Conservation (phyloP, 2,329 filamentous ascomycete genomes). For the Pseudogymnoascus sp. region DNA sequence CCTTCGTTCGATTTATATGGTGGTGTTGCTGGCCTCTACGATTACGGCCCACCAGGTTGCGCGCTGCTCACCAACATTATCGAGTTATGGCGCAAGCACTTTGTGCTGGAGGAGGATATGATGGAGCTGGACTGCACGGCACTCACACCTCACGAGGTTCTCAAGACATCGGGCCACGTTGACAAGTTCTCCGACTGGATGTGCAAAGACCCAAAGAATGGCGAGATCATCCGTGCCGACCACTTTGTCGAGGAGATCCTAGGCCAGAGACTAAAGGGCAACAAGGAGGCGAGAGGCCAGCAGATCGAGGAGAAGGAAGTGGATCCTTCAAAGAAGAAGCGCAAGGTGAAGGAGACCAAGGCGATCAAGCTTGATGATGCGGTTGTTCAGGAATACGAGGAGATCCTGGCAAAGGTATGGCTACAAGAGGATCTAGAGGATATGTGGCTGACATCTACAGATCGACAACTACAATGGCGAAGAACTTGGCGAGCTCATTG, state of each 20-base stretch:
- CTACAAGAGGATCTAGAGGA: not conserved
- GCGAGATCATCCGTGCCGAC: slow-evolving; percentile 92
- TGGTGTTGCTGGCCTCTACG: slow-evolving; percentile 71
- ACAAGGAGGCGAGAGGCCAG: slow-evolving; percentile 85
- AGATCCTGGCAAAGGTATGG: slow-evolving; percentile 64
- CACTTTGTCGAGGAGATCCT: slow-evolving; percentile 94
- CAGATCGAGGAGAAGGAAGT: slow-evolving; percentile 71
- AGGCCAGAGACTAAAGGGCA: slow-evolving; percentile 75
- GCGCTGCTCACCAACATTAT: slow-evolving; percentile 62
- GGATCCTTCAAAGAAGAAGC: slow-evolving; percentile 68
- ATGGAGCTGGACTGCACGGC: slow-evolving; percentile 76
- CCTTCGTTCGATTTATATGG: slow-evolving; percentile 94
- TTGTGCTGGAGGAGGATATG: slow-evolving; percentile 67
- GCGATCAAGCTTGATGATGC: slow-evolving; percentile 80
- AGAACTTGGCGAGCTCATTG: slow-evolving; percentile 79
- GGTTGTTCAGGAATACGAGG: slow-evolving; percentile 81
- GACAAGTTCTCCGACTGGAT: slow-evolving; percentile 95
- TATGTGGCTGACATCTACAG: slow-evolving; percentile 26
- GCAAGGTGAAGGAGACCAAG: slow-evolving; percentile 73
- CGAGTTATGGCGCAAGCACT: slow-evolving; percentile 66
- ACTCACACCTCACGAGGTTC: slow-evolving; percentile 83
- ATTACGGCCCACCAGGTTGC: slow-evolving; percentile 63
- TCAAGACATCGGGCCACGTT: slow-evolving; percentile 94
- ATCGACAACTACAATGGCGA: slow-evolving; percentile 93
- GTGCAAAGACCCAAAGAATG: slow-evolving; percentile 97